Conservation (phyloP, 139 green algal genomes). For the Pedinophyceae sp. region DNA sequence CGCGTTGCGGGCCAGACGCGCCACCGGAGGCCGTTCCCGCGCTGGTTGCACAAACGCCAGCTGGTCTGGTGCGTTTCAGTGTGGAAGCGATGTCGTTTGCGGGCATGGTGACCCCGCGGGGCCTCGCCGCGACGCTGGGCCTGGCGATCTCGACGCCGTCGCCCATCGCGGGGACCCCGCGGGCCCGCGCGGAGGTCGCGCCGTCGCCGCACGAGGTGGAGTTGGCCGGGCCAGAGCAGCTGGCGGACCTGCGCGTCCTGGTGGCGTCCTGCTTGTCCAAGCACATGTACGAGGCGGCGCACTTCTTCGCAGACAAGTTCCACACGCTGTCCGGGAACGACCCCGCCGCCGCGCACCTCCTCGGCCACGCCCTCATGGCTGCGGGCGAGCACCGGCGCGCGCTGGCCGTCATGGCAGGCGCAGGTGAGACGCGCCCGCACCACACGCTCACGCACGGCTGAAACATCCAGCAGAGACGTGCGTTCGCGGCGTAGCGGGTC, state of each 20-base stretch:
- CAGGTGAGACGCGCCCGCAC: neutral
- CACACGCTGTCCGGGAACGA: slow-evolving; percentile 40
- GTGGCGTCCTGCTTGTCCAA: slow-evolving; percentile 78
- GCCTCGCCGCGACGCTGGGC: too few species aligned
- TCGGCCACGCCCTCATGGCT: slow-evolving; percentile 37
- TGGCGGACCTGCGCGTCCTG: slow-evolving; percentile 49
- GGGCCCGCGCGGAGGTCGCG: too few species aligned
- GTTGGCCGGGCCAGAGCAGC: too few species aligned
- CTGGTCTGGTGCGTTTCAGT: too few species aligned
- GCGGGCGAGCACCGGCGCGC: neutral
- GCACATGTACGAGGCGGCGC: slow-evolving; percentile 65
- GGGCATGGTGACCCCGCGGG: too few species aligned
- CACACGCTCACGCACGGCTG: neutral
- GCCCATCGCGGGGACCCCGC: too few species aligned
- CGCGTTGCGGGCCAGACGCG: too few species aligned
- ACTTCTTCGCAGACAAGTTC: slow-evolving; percentile 94
- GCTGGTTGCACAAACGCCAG: too few species aligned
- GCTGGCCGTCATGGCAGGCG: neutral
- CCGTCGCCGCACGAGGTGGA: too few species aligned
- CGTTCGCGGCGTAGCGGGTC: neutral
- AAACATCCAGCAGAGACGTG: neutral
- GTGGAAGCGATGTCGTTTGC: too few species aligned
- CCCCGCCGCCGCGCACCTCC: slow-evolving; percentile 56
- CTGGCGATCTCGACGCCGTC: too few species aligned
- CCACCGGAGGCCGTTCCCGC: too few species aligned